Evolutionary conservation across 1,284 basidiomycete genomes (phyloP), one percentile per base, ranked within the genome.

Genomic region (Malassezia pachydermatis): DNA sequence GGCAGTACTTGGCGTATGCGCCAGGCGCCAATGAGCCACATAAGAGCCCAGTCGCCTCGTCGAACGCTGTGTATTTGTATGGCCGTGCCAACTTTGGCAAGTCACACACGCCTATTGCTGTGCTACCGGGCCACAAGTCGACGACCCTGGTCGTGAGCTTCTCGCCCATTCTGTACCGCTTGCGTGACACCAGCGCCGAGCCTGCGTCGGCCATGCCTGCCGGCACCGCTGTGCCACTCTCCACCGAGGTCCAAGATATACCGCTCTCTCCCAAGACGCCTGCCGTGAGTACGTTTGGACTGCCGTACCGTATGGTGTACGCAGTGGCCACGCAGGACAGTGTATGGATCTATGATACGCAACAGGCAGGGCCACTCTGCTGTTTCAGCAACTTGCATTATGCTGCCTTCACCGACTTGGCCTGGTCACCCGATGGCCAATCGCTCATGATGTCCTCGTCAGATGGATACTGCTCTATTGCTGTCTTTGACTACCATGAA

Each of bases 241-340:
- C 11, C 34, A 7, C n/a, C 10, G 34, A 3, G 10, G 11, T 13
- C n/a, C 10, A 20, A 3, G 34, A 36, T 10, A 2, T 19, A 9
- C 2, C 11, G n/a, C 11, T 19, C 5, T 10, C 42, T 23, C 11
- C 52, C 17, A 76, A 87, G 14, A 55, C 59, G 4, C 54, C 58
- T 5, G 11, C 29, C 22, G 22, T 29, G 20, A 81, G 83, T 22
- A 77, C 94, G 6, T 94, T 98, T 70, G 81, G 85, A 10, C 74
- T 96, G 42, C 87, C 89, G 1, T 95, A 96, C 72, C 79, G 92
- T 38, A 87, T 96, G 83, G 74, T 96, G 34, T 98, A 87, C 67
- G 89, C 94, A 0, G 87, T 98, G 8, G 86, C 89, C 35, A 96
- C 92, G 20, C 94, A 90, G 80, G 92, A 99, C 71, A 84, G 86